A percentile compares a stretch with the other conserved stretches of the same genome.
Conservation (phyloP, 78 protist species). For the Dictyostelium firmibasis region DNA sequence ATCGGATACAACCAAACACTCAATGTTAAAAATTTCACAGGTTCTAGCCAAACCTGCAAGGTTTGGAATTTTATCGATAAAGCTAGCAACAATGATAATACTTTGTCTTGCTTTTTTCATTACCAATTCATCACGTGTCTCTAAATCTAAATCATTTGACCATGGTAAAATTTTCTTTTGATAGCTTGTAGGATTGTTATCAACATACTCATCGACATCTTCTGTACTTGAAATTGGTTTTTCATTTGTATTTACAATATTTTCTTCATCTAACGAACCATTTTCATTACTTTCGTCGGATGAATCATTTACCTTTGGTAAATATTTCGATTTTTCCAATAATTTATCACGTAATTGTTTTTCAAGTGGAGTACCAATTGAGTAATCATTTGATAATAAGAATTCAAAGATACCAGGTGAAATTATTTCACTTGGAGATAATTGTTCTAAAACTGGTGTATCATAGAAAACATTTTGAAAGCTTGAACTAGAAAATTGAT, state of each 20-base stretch:
- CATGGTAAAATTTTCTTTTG: conserved; percentile 87
- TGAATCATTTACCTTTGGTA: neutral
- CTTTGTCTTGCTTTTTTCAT: conserved; percentile 36
- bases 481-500: neutral
- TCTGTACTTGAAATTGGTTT: neutral
- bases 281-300: neutral
- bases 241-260: neutral
- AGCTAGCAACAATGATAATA: conserved; percentile 76
- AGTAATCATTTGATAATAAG: neutral
- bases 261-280: neutral
- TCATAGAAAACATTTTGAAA: conserved; percentile 33
- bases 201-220: conserved; percentile 37
- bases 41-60: conserved; percentile 85
- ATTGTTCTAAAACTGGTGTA: conserved; percentile 29
- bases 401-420: conserved; percentile 46
- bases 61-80: conserved; percentile 85
- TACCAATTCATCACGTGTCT: conserved; percentile 16
- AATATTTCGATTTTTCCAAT: conserved; percentile 16
- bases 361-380: neutral
- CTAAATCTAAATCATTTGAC: conserved; percentile 62
- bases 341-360: neutral
- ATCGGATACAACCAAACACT: conserved; percentile 47
- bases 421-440: conserved; percentile 22
- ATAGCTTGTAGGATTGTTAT: conserved; percentile 14
- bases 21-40: conserved; percentile 82